A percentile compares a stretch with the other conserved stretches of the same genome.
These are phyloP conservation scores for Aspergillus sp. DNA, from an alignment of 2,329 filamentous ascomycete species.

Conservation along the genomic window DNA sequence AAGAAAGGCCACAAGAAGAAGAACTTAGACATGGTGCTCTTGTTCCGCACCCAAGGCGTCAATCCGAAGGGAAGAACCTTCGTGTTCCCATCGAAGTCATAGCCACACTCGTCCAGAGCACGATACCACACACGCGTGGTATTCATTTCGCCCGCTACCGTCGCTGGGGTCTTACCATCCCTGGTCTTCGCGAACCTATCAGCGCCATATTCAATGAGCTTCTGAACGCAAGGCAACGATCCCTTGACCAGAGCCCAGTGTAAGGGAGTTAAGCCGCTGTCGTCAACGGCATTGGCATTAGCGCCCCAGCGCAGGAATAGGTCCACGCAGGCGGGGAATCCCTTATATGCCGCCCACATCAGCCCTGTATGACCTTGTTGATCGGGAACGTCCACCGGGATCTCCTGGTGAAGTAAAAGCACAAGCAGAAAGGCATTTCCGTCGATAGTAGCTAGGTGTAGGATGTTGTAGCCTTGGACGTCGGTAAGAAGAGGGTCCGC, in stretches of 20 bases:
- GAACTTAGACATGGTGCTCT: slow-evolving; percentile 77
- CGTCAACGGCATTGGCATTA: slow-evolving; percentile 85
- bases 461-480: slow-evolving; percentile 94
- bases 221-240: slow-evolving; percentile 83
- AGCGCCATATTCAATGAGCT: slow-evolving; percentile 91
- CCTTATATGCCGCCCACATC: slow-evolving; percentile 99
- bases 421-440: slow-evolving; percentile 90
- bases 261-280: slow-evolving; percentile 89
- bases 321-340: slow-evolving; percentile 88
- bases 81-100: slow-evolving; percentile 73
- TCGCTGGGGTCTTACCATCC: slow-evolving; percentile 84
- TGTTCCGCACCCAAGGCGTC: slow-evolving; percentile 71
- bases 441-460: slow-evolving; percentile 96
- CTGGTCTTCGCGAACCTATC: slow-evolving; percentile 89
- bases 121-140: slow-evolving; percentile 78
- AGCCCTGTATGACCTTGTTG: slow-evolving; percentile 87
- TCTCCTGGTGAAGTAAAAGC: slow-evolving; percentile 89
- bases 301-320: slow-evolving; percentile 93
- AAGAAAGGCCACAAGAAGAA: slow-evolving; percentile 87
- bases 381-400: slow-evolving; percentile 89
- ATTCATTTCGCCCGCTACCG: slow-evolving; percentile 88
- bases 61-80: slow-evolving; percentile 72
- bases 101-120: slow-evolving; percentile 81
- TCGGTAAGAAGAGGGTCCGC: slow-evolving; percentile 92
- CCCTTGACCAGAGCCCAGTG: slow-evolving; percentile 98